Percentiles rank a stretch among this genome's conserved stretches.
Evolutionary conservation across 345 rosid species (phyloP).

Genomic region (Aquilaria yunnanensis): DNA sequence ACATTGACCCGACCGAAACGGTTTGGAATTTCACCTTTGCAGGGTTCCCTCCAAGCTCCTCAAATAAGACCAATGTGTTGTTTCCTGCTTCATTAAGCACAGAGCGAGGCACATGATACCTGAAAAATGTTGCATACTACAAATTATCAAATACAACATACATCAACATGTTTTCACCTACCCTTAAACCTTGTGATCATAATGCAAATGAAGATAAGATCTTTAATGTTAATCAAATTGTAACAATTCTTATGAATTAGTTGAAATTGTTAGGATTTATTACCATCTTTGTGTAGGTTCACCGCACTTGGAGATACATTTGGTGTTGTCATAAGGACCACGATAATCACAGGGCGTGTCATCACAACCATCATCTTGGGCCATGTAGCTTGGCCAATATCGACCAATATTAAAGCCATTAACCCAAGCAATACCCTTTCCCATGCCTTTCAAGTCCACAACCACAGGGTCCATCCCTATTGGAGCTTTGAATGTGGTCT

Average conservation of each 20-base stretch:
- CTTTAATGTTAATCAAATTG: too few relatives aligned
- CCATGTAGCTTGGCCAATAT: slow-evolving; percentile 35
- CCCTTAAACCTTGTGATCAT: too few relatives aligned
- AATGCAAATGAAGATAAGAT: too few relatives aligned
- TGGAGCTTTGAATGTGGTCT: slow-evolving; percentile 47
- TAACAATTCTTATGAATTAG: too few relatives aligned
- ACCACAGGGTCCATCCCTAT: slow-evolving; percentile 43
- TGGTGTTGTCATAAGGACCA: slow-evolving; percentile 20
- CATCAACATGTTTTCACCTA: background rate
- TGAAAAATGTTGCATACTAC: background rate
- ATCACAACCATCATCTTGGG: slow-evolving; percentile 26
- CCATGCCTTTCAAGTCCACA: slow-evolving; percentile 51
- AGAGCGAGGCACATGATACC: slow-evolving; percentile 54
- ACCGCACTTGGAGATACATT: slow-evolving; percentile 35
- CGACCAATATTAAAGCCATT: slow-evolving; percentile 45
- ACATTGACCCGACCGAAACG: slow-evolving; percentile 18
- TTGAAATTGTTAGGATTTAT: too few relatives aligned
- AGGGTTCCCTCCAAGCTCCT: slow-evolving; percentile 57
- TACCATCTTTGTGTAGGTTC: slow-evolving; percentile 53
- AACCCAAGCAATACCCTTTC: slow-evolving; percentile 66
- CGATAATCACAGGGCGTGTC: slow-evolving; percentile 29
- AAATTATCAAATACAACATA: too few relatives aligned
- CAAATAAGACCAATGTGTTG: slow-evolving; percentile 45
- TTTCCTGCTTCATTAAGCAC: slow-evolving; percentile 17
- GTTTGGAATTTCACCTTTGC: slow-evolving; percentile 27